Percentiles rank a stretch among this genome's conserved stretches.
Conservation (phyloP, 768 basidiomycete species). For the Leucocoprinus birnbaumii region DNA sequence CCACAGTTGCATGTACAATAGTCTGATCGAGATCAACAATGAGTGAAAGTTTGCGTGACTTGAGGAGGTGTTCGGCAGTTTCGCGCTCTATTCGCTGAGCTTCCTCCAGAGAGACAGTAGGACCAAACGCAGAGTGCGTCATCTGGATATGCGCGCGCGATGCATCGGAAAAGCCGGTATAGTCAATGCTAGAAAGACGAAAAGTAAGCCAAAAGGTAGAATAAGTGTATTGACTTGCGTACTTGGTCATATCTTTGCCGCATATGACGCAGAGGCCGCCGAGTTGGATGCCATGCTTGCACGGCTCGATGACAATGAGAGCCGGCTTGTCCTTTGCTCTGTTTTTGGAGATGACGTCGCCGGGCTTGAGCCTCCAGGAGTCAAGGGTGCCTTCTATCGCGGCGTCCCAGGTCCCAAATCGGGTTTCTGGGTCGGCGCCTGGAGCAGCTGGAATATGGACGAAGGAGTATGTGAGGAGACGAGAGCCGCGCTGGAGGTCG, state of each 20-base stretch:
- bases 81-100: constrained; percentile 86
- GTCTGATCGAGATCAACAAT: constrained; percentile 99
- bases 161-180: constrained; percentile 84
- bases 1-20: constrained; percentile 97
- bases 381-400: constrained; percentile 78
- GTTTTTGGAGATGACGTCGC: constrained; percentile 60
- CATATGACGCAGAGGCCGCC: constrained; percentile 92
- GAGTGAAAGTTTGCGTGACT: constrained; percentile 78
- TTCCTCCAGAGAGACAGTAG: constrained; percentile 90
- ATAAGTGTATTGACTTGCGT: constrained; percentile 25
- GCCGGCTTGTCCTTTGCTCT: constrained; percentile 59
- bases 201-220: constrained; percentile 10
- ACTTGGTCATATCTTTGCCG: constrained; percentile 95
- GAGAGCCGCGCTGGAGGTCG: constrained; percentile 64
- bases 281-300: constrained; percentile 92
- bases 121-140: constrained; percentile 90
- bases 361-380: constrained; percentile 64
- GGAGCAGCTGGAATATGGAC: constrained; percentile 47
- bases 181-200: constrained; percentile 56
- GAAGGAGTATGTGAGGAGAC: constrained; percentile 85
- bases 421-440: constrained; percentile 53
- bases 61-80: constrained; percentile 75
- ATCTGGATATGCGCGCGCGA: constrained; percentile 89
- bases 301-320: constrained; percentile 81
- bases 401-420: constrained; percentile 91